Conservation (phyloP, 2,329 filamentous ascomycete genomes). For the Fusarium camptoceras region DNA sequence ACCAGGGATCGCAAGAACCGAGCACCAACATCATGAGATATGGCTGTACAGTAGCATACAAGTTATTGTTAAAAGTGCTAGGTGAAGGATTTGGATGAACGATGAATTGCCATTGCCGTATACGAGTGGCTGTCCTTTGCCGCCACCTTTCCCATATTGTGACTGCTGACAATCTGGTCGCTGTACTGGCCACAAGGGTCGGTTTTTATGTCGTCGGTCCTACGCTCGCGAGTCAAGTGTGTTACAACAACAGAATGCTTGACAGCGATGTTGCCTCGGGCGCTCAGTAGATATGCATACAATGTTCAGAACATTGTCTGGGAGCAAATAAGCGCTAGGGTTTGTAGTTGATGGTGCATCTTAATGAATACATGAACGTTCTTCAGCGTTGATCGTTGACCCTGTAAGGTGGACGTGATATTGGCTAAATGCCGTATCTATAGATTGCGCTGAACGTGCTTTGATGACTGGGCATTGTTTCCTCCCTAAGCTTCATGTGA, state of each 20-base stretch:
- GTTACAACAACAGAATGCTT: constrained; percentile 39
- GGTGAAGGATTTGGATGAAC: constrained; percentile 39
- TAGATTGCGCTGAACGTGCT: neutral
- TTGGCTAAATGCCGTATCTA: neutral
- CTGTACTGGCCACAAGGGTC: constrained; percentile 14
- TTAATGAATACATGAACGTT: constrained; percentile 49
- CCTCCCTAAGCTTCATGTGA: neutral
- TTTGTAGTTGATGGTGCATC: constrained; percentile 43
- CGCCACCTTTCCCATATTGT: constrained; percentile 38
- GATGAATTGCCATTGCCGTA: constrained; percentile 30
- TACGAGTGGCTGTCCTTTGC: constrained; percentile 34
- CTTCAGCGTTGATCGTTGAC: neutral
- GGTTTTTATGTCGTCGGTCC: constrained; percentile 18
- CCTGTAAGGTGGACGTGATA: neutral
- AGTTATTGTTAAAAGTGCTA: constrained; percentile 39
- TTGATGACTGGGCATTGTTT: neutral
- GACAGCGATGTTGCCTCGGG: constrained; percentile 33
- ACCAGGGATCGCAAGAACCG: constrained; percentile 48
- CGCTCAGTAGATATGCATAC: constrained; percentile 38
- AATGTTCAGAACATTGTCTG: constrained; percentile 42
- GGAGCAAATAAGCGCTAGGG: constrained; percentile 35
- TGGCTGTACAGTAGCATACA: constrained; percentile 44
- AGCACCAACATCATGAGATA: constrained; percentile 43
- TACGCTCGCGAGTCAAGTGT: constrained; percentile 25
- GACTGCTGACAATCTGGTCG: constrained; percentile 32